Conservation (phyloP, 371 early-diverging fungal species). For the Haplosporangium sp. region DNA sequence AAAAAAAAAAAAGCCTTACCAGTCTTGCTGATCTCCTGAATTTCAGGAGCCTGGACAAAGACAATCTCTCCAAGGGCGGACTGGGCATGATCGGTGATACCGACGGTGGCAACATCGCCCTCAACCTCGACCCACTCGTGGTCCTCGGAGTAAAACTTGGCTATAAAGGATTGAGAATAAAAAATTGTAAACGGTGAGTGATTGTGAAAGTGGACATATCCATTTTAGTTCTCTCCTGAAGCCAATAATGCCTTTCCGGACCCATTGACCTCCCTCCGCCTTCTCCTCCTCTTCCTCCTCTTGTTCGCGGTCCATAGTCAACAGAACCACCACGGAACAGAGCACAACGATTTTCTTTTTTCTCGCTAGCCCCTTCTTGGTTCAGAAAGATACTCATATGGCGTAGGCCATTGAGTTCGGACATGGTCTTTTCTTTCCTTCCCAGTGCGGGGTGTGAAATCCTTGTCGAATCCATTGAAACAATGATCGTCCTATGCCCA, state of each 20-base stretch:
- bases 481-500: too few species aligned
- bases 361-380: too few species aligned
- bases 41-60: conserved; percentile 84
- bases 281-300: too few species aligned
- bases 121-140: conserved; percentile 94
- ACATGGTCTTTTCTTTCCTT: too few species aligned
- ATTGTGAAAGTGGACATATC: not conserved
- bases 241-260: too few species aligned
- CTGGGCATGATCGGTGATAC: conserved; percentile 94
- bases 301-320: too few species aligned
- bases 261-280: too few species aligned
- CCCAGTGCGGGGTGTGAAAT: not conserved
- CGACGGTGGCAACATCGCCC: conserved; percentile 85
- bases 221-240: too few species aligned
- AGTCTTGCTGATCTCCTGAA: conserved; percentile 71
- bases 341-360: too few species aligned
- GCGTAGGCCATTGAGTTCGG: too few species aligned
- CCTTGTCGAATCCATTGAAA: not conserved
- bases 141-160: conserved; percentile 82
- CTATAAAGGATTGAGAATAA: conserved; percentile 5
- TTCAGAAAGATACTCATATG: too few species aligned
- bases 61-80: conserved; percentile 95
- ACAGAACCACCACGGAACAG: too few species aligned
- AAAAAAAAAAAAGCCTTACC: conserved; percentile 60
- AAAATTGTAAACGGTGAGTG: conserved; percentile 3